Evolutionary conservation across 176 grass and related monocot species (phyloP), one percentile per base, ranked within the genome.

Genomic region (Olyra latifolia): DNA sequence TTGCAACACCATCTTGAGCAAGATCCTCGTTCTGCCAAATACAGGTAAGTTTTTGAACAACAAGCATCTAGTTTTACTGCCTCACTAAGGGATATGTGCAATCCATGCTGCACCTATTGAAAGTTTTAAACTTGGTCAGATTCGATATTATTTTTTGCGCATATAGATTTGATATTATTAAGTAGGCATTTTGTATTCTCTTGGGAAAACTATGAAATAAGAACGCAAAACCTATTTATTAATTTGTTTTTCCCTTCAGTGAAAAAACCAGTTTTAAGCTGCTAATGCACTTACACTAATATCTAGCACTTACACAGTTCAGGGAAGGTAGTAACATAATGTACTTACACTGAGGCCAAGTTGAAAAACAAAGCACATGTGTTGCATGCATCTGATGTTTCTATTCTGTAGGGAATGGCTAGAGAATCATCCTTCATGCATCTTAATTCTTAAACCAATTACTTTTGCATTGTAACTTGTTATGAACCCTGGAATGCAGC

Each of bases 1-100:
- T 75, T 95, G 71, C 92, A 98, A 70, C 15, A 86, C 7, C 86
- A 95, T 84, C 92, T 98, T 85, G 92, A 91, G 87, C 86, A 98
- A 75, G 95, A 98, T 85, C 95, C 95, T 83, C 88, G 83, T 76
- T 95, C 95, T 74, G 86, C 90, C 47, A 95, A 95, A 74, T 95
- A 95, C 92, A 87, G 95, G 95, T 95, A 35, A 30, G 35, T 80
- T 47, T 70, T 7, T 5, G 7, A 61, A 70, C 14, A 44, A 22
- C 1, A 44, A 75, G 68, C 6, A 10, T 19, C 14, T 71, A 69
- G 67, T 23, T 19, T 73, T 61, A 43, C 35, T 25, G 53, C 29
- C 25, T 4, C 12, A 50, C n/a, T 22, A 72, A 72, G 48, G n/a
- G 10, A 25, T 76, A 43, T 15, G 22, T 66, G 27, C 48, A 55